Conservation (phyloP, 768 basidiomycete genomes). For the Tremella yokohamensis region DNA sequence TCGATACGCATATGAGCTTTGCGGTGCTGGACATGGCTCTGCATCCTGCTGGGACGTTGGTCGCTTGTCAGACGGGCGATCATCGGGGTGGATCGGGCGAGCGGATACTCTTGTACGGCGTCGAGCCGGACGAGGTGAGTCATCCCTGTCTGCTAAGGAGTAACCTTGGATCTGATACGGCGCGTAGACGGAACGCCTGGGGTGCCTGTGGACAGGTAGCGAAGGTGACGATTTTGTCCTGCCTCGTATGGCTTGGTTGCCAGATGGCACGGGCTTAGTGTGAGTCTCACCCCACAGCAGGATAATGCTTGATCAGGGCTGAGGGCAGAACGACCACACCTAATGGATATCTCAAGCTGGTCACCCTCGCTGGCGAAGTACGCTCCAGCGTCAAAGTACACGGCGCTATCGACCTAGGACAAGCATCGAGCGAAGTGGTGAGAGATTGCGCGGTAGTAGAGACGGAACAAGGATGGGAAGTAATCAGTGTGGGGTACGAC, state of each 20-base stretch:
- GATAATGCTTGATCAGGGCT: background rate
- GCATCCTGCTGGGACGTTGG: constrained; percentile 40
- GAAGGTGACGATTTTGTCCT: constrained; percentile 47
- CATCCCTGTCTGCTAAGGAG: background rate
- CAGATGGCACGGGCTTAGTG: constrained; percentile 46
- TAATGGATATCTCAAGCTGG: constrained; percentile 42
- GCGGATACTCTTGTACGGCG: constrained; percentile 44
- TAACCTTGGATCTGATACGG: background rate
- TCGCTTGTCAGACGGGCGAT: constrained; percentile 50
- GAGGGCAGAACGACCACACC: constrained; percentile 42
- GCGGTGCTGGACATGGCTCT: constrained; percentile 44
- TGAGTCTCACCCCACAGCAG: constrained; percentile 29
- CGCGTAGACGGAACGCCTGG: constrained; percentile 33
- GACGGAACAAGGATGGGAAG: constrained; percentile 26
- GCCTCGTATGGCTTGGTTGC: constrained; percentile 48
- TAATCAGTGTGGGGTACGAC: constrained; percentile 49
- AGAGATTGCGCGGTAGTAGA: constrained; percentile 30
- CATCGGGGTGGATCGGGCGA: constrained; percentile 45
- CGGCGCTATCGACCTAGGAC: constrained; percentile 28
- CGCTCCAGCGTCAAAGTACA: constrained; percentile 41
- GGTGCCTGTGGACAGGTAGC: constrained; percentile 45
- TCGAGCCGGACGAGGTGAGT: constrained; percentile 36
- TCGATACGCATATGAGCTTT: constrained; percentile 49
- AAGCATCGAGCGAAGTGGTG: constrained; percentile 38
- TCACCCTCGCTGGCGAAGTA: constrained; percentile 33